These are phyloP conservation scores for Pichia exigua DNA, from an alignment of 805 yeast genomes.

Conservation along the genomic window DNA sequence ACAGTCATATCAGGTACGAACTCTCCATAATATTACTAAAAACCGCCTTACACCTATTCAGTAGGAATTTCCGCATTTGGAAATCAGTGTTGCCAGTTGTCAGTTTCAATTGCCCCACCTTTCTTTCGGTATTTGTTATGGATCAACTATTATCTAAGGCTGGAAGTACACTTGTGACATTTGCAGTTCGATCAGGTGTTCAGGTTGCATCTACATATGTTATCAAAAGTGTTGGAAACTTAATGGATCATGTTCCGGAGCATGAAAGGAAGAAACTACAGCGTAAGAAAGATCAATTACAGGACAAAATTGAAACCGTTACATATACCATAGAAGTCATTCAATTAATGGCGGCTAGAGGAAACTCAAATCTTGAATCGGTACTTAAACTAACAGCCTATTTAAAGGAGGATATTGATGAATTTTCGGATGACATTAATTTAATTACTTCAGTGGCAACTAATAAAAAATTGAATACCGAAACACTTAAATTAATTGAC, in stretches of 20 bases:
- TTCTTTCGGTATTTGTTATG: slow-evolving; percentile 19
- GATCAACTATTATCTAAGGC: slow-evolving; percentile 42
- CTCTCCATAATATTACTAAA: no score
- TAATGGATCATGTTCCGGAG: slow-evolving; percentile 48
- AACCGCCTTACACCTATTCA: no score
- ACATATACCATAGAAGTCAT: slow-evolving; percentile 63
- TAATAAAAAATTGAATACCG: slow-evolving; percentile 14
- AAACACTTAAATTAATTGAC: slow-evolving; percentile 40
- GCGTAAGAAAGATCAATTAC: slow-evolving; percentile 35
- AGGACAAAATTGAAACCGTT: slow-evolving; percentile 51
- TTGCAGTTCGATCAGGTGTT: slow-evolving; percentile 70
- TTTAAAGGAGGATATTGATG: slow-evolving; percentile 49
- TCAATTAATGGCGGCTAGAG: slow-evolving; percentile 52
- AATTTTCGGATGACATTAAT: slow-evolving; percentile 44
- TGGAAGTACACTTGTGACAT: slow-evolving; percentile 70
- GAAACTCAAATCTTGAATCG: slow-evolving; percentile 48
- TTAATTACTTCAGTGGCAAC: slow-evolving; percentile 26
- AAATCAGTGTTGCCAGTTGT: not conserved
- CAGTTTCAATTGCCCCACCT: no score
- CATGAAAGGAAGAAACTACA: slow-evolving; percentile 29
- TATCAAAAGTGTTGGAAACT: slow-evolving; percentile 49
- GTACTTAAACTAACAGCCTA: slow-evolving; percentile 48
- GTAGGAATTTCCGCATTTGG: not conserved
- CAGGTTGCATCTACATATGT: slow-evolving; percentile 71
- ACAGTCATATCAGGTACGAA: no score